These are phyloP conservation scores for Erythrophleum fordii DNA, from an alignment of 306 rosid genomes.

Conservation along the genomic window DNA sequence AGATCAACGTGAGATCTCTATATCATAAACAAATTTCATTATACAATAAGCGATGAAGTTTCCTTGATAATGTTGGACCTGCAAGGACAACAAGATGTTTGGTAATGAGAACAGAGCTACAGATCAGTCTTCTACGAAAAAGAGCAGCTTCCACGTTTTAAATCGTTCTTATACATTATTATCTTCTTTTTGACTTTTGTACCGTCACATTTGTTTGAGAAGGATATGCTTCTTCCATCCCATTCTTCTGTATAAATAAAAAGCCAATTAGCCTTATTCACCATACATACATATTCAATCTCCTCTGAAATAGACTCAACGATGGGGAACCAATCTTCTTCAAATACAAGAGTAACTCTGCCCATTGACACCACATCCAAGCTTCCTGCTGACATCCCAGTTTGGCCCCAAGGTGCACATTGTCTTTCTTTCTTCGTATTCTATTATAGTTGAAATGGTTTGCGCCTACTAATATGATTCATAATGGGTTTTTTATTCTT, in stretches of 20 bases:
- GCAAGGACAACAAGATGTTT: not conserved
- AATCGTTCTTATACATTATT: too few species aligned
- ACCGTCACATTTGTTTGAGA: not conserved
- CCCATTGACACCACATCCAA: conserved; percentile 60
- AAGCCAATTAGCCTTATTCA: not conserved
- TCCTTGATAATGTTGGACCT: not conserved
- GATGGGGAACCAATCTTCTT: conserved; percentile 52
- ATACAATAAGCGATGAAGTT: not conserved
- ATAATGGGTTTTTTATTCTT: not conserved
- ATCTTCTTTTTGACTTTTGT: not conserved
- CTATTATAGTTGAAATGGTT: not conserved
- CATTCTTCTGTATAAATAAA: not conserved
- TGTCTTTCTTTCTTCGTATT: not conserved
- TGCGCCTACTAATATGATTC: not conserved
- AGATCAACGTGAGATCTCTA: not conserved
- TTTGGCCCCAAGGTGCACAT: conserved; percentile 51
- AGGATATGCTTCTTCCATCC: conserved; percentile 40
- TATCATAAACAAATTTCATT: not conserved
- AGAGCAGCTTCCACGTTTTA: not conserved
- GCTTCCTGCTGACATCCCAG: conserved; percentile 63
- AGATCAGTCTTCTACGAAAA: not conserved
- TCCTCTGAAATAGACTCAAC: not conserved
- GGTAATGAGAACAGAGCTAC: not conserved
- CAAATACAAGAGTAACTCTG: conserved; percentile 29
- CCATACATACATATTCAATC: not conserved